Percentiles rank a stretch among this genome's conserved stretches.
Conservation (phyloP, 495 filamentous ascomycete genomes). For the Trichoderma erinaceum region DNA sequence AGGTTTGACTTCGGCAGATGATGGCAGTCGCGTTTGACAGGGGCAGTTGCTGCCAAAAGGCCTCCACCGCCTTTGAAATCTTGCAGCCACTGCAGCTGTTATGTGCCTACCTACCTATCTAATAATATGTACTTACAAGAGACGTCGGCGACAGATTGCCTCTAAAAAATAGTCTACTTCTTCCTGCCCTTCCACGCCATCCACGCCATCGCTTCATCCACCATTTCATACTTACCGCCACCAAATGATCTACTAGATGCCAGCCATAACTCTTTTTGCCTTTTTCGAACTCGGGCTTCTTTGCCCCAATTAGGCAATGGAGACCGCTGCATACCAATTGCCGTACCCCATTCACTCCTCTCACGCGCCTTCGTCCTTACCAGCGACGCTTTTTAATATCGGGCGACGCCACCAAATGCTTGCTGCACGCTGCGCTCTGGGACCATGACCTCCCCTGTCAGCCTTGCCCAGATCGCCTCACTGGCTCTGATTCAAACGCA, state of each 20-base stretch:
- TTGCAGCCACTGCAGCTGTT: too few relatives aligned
- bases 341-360: background rate
- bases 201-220: too few relatives aligned
- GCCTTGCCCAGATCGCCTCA: slow-evolving; percentile 6
- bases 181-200: too few relatives aligned
- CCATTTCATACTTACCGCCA: background rate
- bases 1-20: too few relatives aligned
- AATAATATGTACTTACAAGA: too few relatives aligned
- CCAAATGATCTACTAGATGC: background rate
- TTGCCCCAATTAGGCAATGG: background rate
- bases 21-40: too few relatives aligned
- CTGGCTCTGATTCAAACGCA: background rate
- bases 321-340: background rate
- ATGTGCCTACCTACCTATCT: too few relatives aligned
- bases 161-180: too few relatives aligned
- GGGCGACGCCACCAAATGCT: background rate
- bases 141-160: too few relatives aligned
- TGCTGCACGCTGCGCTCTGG: slow-evolving; percentile 6
- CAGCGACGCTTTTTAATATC: background rate
- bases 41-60: background rate
- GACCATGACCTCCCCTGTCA: background rate
- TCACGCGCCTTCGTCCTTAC: background rate
- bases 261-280: background rate
- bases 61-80: background rate
- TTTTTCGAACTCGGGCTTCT: background rate